Conservation (phyloP, 129 eudicot genomes). For the Tanacetum coccineum region DNA sequence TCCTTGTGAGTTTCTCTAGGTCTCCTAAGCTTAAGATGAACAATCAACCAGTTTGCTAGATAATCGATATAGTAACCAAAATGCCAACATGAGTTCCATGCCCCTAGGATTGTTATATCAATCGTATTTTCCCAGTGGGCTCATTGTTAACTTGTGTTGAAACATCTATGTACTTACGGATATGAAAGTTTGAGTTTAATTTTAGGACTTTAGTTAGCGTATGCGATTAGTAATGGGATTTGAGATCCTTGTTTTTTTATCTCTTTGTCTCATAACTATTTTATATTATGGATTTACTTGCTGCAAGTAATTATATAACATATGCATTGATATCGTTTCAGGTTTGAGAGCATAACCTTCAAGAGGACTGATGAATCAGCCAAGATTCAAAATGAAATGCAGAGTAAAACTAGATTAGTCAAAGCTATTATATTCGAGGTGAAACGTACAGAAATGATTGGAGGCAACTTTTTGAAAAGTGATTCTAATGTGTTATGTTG, state of each 20-base stretch:
- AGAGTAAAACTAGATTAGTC: constrained; percentile 51
- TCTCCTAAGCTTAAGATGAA: too few species aligned
- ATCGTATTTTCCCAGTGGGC: too few species aligned
- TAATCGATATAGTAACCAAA: neutral
- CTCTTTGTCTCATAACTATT: neutral
- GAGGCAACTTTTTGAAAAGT: constrained; percentile 45
- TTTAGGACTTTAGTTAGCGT: neutral
- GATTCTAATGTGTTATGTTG: constrained; percentile 49
- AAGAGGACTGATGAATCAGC: constrained; percentile 54
- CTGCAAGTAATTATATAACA: neutral
- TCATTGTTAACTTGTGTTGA: neutral
- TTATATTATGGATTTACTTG: neutral
- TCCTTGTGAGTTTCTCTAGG: too few species aligned
- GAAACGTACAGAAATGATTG: constrained; percentile 59
- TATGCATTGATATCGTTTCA: constrained; percentile 24
- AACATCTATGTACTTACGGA: constrained; percentile 7
- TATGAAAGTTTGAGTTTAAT: neutral
- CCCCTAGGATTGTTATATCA: neutral
- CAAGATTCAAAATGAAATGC: constrained; percentile 50
- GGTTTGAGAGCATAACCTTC: constrained; percentile 61
- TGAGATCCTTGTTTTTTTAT: neutral
- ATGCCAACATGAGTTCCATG: constrained; percentile 2
- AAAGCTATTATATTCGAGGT: constrained; percentile 68
- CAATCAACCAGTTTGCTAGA: too few species aligned
- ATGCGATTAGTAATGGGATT: neutral